phyloP scores from a whole-genome alignment of 2,329 filamentous ascomycete species.

The Penicillium sclerotigenum region DNA sequence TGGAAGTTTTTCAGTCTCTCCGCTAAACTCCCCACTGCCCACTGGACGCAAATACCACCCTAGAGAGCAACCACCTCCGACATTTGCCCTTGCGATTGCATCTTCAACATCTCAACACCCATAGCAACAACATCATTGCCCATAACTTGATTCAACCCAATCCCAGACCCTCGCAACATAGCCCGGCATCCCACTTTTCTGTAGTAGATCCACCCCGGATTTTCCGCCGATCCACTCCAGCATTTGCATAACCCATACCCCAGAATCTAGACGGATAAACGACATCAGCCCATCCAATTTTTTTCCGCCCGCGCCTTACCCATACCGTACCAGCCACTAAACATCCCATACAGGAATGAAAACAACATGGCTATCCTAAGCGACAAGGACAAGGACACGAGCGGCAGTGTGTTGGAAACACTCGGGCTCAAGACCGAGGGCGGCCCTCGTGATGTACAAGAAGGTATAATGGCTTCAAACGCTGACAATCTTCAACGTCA shows the following conservation, averaged over 20 bases:
- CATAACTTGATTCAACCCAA: not conserved
- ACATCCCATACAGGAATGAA: not conserved
- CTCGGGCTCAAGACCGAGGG: slow-evolving; percentile 13
- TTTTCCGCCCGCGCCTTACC: not conserved
- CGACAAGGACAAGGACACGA: slow-evolving; percentile 12
- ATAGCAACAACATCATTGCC: not conserved
- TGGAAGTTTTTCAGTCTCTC: not conserved
- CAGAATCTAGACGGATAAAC: not conserved
- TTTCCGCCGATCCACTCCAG: not conserved
- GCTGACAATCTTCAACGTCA: slow-evolving; percentile 24
- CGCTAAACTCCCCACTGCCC: not conserved
- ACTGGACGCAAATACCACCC: not conserved
- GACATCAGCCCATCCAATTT: not conserved
- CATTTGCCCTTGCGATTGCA: not conserved
- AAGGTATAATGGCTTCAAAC: slow-evolving; percentile 28
- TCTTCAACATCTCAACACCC: not conserved
- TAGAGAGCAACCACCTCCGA: not conserved
- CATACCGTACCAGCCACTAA: not conserved
- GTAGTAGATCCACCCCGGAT: not conserved
- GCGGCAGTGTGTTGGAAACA: slow-evolving; percentile 9
- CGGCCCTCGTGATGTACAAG: slow-evolving; percentile 19
- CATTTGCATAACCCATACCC: not conserved
- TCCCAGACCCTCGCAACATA: not conserved
- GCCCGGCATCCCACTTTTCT: not conserved
- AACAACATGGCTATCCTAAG: slow-evolving; percentile 13